Percentiles rank a stretch among this genome's conserved stretches.
These are phyloP conservation scores for Trypanosoma caninum DNA, from an alignment of 208 protist species.

Conservation along the genomic window DNA sequence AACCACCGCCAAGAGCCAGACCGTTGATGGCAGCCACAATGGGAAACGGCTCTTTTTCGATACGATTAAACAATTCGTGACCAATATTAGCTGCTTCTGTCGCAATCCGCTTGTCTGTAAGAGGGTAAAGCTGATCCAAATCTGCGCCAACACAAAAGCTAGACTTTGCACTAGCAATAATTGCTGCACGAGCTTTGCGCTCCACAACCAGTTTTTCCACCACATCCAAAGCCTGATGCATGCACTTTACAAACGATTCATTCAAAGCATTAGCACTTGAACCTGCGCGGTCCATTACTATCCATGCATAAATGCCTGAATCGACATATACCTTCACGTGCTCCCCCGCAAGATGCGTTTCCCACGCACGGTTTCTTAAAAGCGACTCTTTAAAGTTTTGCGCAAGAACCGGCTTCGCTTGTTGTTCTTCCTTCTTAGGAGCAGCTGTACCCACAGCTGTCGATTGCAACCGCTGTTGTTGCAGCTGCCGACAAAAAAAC, in stretches of 20 bases:
- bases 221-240: slow-evolving; percentile 53
- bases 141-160: slow-evolving; percentile 83
- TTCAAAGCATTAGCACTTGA: slow-evolving; percentile 75
- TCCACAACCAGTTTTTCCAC: slow-evolving; percentile 61
- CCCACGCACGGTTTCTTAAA: slow-evolving; percentile 42
- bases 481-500: not conserved
- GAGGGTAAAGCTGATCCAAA: slow-evolving; percentile 74
- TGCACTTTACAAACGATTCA: slow-evolving; percentile 49
- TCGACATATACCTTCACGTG: slow-evolving; percentile 78
- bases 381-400: slow-evolving; percentile 48
- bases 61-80: slow-evolving; percentile 67
- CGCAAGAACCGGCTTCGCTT: not conserved
- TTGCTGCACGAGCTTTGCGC: slow-evolving; percentile 48
- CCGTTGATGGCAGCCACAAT: slow-evolving; percentile 94
- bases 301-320: slow-evolving; percentile 65
- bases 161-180: slow-evolving; percentile 71
- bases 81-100: slow-evolving; percentile 32
- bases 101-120: slow-evolving; percentile 49
- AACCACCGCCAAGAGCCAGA: slow-evolving; percentile 91
- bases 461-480: not conserved
- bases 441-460: slow-evolving; percentile 4
- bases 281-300: slow-evolving; percentile 78
- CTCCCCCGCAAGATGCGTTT: slow-evolving; percentile 43
- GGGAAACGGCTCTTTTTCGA: slow-evolving; percentile 58
- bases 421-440: not conserved